A percentile compares a stretch with the other conserved stretches of the same genome.
Conservation (phyloP, 2,329 filamentous ascomycete genomes). For the Diaporthe nobilis region DNA sequence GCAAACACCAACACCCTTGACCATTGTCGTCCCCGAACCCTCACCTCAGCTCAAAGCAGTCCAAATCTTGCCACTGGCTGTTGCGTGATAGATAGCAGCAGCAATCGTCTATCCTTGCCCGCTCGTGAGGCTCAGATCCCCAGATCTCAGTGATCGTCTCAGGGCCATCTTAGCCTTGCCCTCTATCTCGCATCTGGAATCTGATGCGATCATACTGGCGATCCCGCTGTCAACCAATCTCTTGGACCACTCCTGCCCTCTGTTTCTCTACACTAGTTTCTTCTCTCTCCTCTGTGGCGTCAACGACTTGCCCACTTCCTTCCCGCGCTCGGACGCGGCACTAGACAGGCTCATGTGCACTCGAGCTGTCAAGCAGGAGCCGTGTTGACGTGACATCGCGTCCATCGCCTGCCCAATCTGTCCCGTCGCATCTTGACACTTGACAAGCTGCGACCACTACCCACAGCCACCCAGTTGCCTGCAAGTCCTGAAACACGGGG, state of each 20-base stretch:
- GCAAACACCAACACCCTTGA: background rate
- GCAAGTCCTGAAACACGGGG: slow-evolving; percentile 21
- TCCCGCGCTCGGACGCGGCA: slow-evolving; percentile 5
- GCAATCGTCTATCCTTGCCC: background rate
- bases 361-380: background rate
- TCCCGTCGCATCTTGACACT: slow-evolving; percentile 21
- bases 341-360: background rate
- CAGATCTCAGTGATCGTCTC: background rate
- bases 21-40: background rate
- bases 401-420: slow-evolving; percentile 23
- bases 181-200: slow-evolving; percentile 15
- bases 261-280: background rate
- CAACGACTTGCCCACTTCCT: background rate
- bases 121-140: background rate
- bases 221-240: slow-evolving; percentile 22
- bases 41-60: background rate
- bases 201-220: slow-evolving; percentile 9
- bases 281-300: background rate
- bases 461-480: background rate
- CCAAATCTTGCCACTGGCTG: background rate
- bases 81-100: background rate
- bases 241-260: background rate
- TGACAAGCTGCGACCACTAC: slow-evolving; percentile 10
- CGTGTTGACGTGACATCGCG: slow-evolving; percentile 21
- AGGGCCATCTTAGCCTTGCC: background rate